Evolutionary conservation across 2,329 filamentous ascomycete species (phyloP).

Genomic region (Exophiala lecanii-corni): DNA sequence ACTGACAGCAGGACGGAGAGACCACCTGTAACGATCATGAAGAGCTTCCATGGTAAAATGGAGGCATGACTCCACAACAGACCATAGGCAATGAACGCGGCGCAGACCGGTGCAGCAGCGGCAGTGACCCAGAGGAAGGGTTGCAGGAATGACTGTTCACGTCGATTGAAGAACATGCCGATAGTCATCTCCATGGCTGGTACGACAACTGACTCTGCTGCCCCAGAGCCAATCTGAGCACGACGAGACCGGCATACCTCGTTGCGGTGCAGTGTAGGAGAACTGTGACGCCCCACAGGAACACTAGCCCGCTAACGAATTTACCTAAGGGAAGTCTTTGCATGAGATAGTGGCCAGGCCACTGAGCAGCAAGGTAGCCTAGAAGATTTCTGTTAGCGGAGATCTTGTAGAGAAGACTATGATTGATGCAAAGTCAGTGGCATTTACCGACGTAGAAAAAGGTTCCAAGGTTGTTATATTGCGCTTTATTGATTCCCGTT

Average conservation of each 20-base stretch:
- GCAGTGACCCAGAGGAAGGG: slow-evolving; percentile 39
- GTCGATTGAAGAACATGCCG: slow-evolving; percentile 40
- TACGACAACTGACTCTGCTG: slow-evolving; percentile 52
- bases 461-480: slow-evolving; percentile 42
- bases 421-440: slow-evolving; percentile 18
- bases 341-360: slow-evolving; percentile 40
- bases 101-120: slow-evolving; percentile 37
- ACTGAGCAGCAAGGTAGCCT: slow-evolving; percentile 36
- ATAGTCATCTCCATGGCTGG: slow-evolving; percentile 46
- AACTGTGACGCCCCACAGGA: slow-evolving; percentile 36
- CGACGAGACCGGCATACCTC: slow-evolving; percentile 45
- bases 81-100: slow-evolving; percentile 40
- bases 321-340: slow-evolving; percentile 37
- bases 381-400: slow-evolving; percentile 11
- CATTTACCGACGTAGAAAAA: slow-evolving; percentile 38
- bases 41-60: no score
- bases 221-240: slow-evolving; percentile 52
- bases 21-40: slow-evolving; percentile 38
- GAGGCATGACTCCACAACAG: slow-evolving; percentile 36
- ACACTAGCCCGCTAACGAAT: slow-evolving; percentile 30
- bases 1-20: slow-evolving; percentile 32
- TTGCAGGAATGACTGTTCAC: slow-evolving; percentile 31
- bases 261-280: slow-evolving; percentile 36
- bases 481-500: slow-evolving; percentile 33
- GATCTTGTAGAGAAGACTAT: background rate